Conservation (phyloP, 257 asterid genomes). For the Solanum neorickii region DNA sequence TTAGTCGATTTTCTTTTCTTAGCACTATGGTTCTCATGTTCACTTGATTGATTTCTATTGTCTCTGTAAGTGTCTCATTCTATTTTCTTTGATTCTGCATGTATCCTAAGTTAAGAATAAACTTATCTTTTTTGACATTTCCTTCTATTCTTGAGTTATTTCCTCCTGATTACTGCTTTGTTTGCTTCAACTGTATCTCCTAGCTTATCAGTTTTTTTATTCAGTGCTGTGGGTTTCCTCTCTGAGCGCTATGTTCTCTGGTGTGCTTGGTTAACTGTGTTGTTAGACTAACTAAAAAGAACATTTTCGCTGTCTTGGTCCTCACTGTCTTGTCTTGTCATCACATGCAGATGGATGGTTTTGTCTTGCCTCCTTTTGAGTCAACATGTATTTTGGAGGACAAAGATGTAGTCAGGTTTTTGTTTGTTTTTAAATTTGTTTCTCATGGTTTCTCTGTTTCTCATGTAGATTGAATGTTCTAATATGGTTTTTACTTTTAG, state of each 20-base stretch:
- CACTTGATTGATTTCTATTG: not conserved
- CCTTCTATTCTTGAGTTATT: not conserved
- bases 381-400: conserved; percentile 57
- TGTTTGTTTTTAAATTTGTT: not conserved
- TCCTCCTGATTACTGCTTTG: not conserved
- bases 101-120: not conserved
- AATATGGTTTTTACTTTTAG: conserved; percentile 18
- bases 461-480: not conserved
- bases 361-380: conserved; percentile 68
- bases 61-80: not conserved
- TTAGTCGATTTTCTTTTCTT: not conserved
- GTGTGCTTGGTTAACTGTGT: not conserved
- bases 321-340: not conserved
- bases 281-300: not conserved
- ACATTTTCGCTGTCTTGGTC: not conserved
- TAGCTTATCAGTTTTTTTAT: not conserved
- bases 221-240: not conserved
- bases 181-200: not conserved
- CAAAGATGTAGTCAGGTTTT: conserved; percentile 63
- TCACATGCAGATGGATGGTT: conserved; percentile 58
- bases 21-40: not conserved
- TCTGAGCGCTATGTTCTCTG: not conserved
- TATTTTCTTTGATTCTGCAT: not conserved
- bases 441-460: not conserved
- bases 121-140: not conserved